These are phyloP conservation scores for Coleophoma cylindrospora DNA, from an alignment of 2,329 filamentous ascomycete species.

Conservation along the genomic window DNA sequence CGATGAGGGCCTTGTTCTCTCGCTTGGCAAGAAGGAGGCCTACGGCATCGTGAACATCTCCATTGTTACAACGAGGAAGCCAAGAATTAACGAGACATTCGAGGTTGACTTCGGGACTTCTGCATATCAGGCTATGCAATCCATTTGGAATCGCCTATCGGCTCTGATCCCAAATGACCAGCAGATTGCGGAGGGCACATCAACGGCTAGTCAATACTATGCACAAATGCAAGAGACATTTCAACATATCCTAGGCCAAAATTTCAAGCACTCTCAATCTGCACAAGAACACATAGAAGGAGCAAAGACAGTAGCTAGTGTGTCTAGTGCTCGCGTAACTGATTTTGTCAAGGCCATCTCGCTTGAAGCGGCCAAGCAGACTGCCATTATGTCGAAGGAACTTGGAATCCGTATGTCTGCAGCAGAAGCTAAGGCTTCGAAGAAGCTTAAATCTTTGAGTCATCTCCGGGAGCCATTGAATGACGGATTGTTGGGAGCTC, in stretches of 20 bases:
- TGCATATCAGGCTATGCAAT: slow-evolving; percentile 17
- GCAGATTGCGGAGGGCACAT: slow-evolving; percentile 7
- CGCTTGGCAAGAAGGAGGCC: slow-evolving; percentile 48
- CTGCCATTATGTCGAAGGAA: slow-evolving; percentile 21
- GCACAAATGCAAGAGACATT: slow-evolving; percentile 11
- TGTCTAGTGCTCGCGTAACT: slow-evolving; percentile 11
- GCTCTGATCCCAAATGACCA: slow-evolving; percentile 11
- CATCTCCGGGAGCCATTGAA: slow-evolving; percentile 35
- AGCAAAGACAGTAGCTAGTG: slow-evolving; percentile 13
- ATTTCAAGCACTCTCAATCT: slow-evolving; percentile 11
- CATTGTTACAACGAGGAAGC: slow-evolving; percentile 52
- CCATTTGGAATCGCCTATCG: slow-evolving; percentile 16
- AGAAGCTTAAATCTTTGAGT: slow-evolving; percentile 28
- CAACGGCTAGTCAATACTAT: slow-evolving; percentile 11
- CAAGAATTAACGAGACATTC: slow-evolving; percentile 57
- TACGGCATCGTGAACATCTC: slow-evolving; percentile 53
- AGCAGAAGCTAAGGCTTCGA: slow-evolving; percentile 28
- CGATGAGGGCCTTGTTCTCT: slow-evolving; percentile 27
- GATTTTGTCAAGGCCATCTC: slow-evolving; percentile 17
- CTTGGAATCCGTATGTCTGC: slow-evolving; percentile 20
- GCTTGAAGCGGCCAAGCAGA: slow-evolving; percentile 21
- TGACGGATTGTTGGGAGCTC: slow-evolving; percentile 44
- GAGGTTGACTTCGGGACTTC: slow-evolving; percentile 49
- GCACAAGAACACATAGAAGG: slow-evolving; percentile 15
- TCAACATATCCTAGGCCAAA: slow-evolving; percentile 17